Evolutionary conservation across 805 yeast species (phyloP), one percentile per base, ranked within the genome.

Genomic region (Zygosaccharomyces lentus): DNA sequence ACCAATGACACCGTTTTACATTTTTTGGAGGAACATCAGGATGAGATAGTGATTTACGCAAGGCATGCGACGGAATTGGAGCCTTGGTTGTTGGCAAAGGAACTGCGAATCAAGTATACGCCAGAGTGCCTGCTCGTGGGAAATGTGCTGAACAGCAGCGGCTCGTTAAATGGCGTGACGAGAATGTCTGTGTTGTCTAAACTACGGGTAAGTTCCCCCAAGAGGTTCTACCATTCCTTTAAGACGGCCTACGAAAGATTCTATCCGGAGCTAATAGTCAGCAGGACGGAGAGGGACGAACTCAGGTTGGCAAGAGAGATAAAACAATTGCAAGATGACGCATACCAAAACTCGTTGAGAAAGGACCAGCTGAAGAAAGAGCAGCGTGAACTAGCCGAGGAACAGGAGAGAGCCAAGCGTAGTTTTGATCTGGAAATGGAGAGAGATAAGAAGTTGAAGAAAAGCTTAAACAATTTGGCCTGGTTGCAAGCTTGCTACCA

Each of bases 1-100:
- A 70, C 74, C 40, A 76, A 75, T 53, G 72, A 65, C 1, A 56
- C 63, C 25, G 76, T 80, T 29, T 59, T 73, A 12, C 58, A 70
- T 27, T 60, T 65, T 37, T 50, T 72, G 37, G 61, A 62, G 9
- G 51, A 55, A 3, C 50, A 56, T 35, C 65, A 66, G 2, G 70
- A 76, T 34, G 72, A 82, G 37, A 47, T 77, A n/a, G 51, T 79
- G 1, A 69, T 83, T 1, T 85, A 83, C 73, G 74, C 84, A 32
- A 86, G 87, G 0, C 79, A 81, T 52, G 80, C 78, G 19, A 65
- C 72, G 12, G 80, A 80, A 52, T 73, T 82, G 0, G 91, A 85
- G 60, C 77, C 85, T 2, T 80, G 77, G 68, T 80, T 80, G 47
- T 75, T 85, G 34, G 85, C 87, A 0, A 73, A 73, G 51, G 69